These are phyloP conservation scores for Mortierella sp. DNA, from an alignment of 371 early-diverging fungal genomes.

Conservation along the genomic window DNA sequence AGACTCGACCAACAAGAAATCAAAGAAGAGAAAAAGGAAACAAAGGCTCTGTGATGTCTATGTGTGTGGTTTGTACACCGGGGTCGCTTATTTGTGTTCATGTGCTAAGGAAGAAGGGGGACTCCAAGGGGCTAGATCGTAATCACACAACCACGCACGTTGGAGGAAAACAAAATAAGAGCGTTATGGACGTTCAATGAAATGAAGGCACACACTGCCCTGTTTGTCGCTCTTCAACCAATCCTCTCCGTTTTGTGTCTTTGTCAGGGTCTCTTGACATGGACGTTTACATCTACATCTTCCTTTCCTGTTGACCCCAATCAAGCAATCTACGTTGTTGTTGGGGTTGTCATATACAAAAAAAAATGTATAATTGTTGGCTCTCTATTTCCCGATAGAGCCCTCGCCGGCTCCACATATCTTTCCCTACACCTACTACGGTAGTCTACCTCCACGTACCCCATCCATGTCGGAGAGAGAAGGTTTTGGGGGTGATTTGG, in stretches of 20 bases:
- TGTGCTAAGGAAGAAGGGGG: not conserved
- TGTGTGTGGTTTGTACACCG: not conserved
- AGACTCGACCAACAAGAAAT: not conserved
- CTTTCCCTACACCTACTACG: not conserved
- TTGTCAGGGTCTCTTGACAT: not conserved
- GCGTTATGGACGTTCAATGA: not conserved
- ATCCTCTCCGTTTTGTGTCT: not conserved
- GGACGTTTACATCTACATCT: slow-evolving; percentile 4
- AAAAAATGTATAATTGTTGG: not conserved
- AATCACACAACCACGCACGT: not conserved
- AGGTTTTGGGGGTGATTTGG: slow-evolving; percentile 2
- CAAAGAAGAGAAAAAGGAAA: not conserved
- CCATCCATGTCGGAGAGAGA: slow-evolving; percentile 5
- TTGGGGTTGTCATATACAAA: slow-evolving; percentile 7
- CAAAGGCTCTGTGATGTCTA: not conserved
- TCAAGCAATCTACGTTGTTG: not conserved
- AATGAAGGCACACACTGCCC: not conserved
- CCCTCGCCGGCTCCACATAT: not conserved
- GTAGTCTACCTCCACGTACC: not conserved
- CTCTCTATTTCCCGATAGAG: not conserved
- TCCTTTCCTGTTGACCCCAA: not conserved
- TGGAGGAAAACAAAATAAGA: not conserved
- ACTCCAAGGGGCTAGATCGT: not conserved
- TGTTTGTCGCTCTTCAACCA: not conserved
- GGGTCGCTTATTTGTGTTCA: not conserved